These are phyloP conservation scores for Przewalskia tangutica DNA, from an alignment of 257 asterid species.

Conservation along the genomic window DNA sequence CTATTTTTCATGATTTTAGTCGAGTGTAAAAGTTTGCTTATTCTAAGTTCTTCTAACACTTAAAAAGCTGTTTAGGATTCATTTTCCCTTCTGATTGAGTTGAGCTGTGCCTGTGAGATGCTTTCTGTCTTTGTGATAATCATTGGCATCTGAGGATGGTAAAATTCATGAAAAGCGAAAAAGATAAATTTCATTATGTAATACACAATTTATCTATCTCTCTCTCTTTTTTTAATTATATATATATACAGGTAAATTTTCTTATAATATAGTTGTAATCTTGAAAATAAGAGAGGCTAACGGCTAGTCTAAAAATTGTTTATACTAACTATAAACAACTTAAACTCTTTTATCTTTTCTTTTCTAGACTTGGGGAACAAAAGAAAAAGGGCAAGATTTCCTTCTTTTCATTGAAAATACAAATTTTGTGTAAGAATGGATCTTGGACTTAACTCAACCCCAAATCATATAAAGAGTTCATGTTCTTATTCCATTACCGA, in stretches of 20 bases:
- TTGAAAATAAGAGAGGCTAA: no score
- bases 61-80: not conserved
- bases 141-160: not conserved
- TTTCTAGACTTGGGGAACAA: not conserved
- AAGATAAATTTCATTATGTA: not conserved
- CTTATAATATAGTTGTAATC: no score
- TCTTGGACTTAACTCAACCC: no score
- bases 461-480: no score
- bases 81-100: not conserved
- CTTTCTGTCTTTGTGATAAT: not conserved
- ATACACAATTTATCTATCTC: not conserved
- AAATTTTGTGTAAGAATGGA: no score
- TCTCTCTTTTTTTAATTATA: not conserved
- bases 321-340: no score
- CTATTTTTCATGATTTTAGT: no score
- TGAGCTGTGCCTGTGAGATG: constrained; percentile 4
- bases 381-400: not conserved
- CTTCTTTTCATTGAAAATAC: not conserved
- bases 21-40: not conserved
- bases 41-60: not conserved
- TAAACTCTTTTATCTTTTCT: no score
- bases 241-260: no score
- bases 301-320: no score
- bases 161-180: not conserved
- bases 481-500: no score